phyloP scores from a whole-genome alignment of 495 filamentous ascomycete species.

The Lichina pygmaea region DNA sequence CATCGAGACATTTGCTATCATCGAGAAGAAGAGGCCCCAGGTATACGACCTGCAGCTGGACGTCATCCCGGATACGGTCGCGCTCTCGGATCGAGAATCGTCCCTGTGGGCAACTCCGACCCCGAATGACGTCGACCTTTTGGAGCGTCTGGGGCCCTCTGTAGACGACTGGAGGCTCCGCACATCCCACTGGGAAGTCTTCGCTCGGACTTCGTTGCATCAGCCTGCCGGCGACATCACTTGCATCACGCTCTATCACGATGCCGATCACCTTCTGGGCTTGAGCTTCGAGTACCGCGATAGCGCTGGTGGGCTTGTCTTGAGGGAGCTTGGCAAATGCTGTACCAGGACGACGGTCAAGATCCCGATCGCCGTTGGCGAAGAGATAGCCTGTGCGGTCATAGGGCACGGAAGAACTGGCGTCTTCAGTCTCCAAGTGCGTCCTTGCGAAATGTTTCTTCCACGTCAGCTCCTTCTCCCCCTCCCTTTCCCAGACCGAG shows the following conservation, averaged over 20 bases:
- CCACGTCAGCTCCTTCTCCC: neutral
- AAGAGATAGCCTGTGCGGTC: neutral
- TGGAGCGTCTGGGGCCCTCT: conserved; percentile 9
- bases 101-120: conserved; percentile 10
- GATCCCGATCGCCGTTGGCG: neutral
- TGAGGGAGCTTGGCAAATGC: neutral
- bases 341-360: neutral
- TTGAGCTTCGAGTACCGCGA: conserved; percentile 9
- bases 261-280: conserved; percentile 7
- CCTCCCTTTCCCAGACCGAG: neutral
- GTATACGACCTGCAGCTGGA: neutral
- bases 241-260: conserved; percentile 10
- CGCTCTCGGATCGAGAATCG: conserved; percentile 8
- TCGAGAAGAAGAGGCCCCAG: conserved; percentile 7
- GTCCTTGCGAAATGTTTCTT: neutral
- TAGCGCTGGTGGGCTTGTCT: neutral
- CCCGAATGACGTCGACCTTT: conserved; percentile 5
- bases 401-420: conserved; percentile 1
- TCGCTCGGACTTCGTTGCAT: conserved; percentile 5
- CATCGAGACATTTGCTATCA: conserved; percentile 11
- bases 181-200: conserved; percentile 11
- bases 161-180: conserved; percentile 10
- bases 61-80: conserved; percentile 6
- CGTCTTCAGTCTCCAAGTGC: conserved; percentile 1
- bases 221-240: conserved; percentile 2